phyloP scores from a whole-genome alignment of 2,329 filamentous ascomycete genomes.

The Apiospora saccharicola region DNA sequence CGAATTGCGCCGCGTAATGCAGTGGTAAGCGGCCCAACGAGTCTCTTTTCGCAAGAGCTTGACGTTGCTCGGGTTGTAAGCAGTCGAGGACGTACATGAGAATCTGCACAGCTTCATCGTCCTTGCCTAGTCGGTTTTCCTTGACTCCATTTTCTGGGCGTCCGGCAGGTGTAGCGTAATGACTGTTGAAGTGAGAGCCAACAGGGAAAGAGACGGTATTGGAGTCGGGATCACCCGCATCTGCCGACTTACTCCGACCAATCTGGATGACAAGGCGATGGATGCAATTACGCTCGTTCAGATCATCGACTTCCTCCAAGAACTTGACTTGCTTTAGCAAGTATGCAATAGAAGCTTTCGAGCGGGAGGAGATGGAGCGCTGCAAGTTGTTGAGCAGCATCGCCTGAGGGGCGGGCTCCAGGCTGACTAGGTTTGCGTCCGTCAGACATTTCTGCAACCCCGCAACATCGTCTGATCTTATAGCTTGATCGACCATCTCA shows the following conservation, averaged over 20 bases:
- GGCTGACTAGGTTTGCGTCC: slow-evolving; percentile 62
- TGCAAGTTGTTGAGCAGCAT: slow-evolving; percentile 84
- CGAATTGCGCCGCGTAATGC: slow-evolving; percentile 94
- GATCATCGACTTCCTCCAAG: slow-evolving; percentile 87
- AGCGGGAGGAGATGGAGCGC: slow-evolving; percentile 74
- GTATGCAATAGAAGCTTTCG: slow-evolving; percentile 73
- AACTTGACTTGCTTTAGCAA: slow-evolving; percentile 74
- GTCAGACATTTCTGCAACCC: slow-evolving; percentile 64
- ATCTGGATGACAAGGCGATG: slow-evolving; percentile 93
- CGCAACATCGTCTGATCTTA: slow-evolving; percentile 71
- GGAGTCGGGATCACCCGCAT: slow-evolving; percentile 56
- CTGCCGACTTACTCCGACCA: slow-evolving; percentile 71
- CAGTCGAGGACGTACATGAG: slow-evolving; percentile 69
- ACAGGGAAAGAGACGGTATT: slow-evolving; percentile 59
- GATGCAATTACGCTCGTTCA: slow-evolving; percentile 92
- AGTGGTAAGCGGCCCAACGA: slow-evolving; percentile 83
- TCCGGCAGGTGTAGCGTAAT: slow-evolving; percentile 78
- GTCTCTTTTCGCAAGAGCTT: slow-evolving; percentile 74
- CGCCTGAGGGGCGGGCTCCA: slow-evolving; percentile 64
- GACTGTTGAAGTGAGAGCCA: slow-evolving; percentile 64
- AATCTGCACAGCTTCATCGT: slow-evolving; percentile 80
- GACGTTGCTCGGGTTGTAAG: slow-evolving; percentile 71
- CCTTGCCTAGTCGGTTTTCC: slow-evolving; percentile 67
- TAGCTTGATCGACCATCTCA: slow-evolving; percentile 75
- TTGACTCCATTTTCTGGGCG: slow-evolving; percentile 69